Evolutionary conservation across 805 yeast genomes (phyloP), one percentile per base, ranked within the genome.

Genomic region (Priceomyces haplophilus): DNA sequence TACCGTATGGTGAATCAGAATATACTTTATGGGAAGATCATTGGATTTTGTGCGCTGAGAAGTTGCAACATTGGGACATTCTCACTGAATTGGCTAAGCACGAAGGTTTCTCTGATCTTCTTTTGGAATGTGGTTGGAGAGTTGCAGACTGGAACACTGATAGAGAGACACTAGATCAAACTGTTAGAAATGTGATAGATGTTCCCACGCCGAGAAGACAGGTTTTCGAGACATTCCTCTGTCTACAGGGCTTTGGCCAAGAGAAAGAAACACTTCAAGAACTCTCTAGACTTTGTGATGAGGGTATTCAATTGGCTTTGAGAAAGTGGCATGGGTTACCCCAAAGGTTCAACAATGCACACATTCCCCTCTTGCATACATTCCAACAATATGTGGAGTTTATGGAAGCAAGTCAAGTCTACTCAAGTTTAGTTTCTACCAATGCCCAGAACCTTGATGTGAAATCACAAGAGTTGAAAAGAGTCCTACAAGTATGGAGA

Each of bases 101-200:
- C 57, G 99, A 95, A 70, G 97, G 97, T 0, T 95, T 91, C 59
- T 89, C 97, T 0, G 99, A 93, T 56, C 72, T 93, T 50, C 67
- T 95, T 19, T 71, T 93, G n/a, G 99, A 93, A 62, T 95, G 99
- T 75, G 99, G 98, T 30, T 93, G 99, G 99, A 76, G 99, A 56
- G 95, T 93, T 31, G 97, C 99, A 6, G 98, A 93, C 57, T 93
- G 99, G 99, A 84, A 83, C 46, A 83, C 95, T 7, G 99, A 95
- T 56, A 78, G 90, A 49, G 98, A 91, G 50, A 93, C 98, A 0
- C 69, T 93, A 30, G 97, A 90, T 57, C 96, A 88, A 56, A 85
- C 96, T 1, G 95, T 93, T 19, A 88, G 89, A 62, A 86, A 95
- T 34, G 96, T 93, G 4, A 89, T 93, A 96, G 99, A 93, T 64